Evolutionary conservation across 2,329 filamentous ascomycete species (phyloP), one percentile per base, ranked within the genome.

Genomic region (Clarireedia paspali): DNA sequence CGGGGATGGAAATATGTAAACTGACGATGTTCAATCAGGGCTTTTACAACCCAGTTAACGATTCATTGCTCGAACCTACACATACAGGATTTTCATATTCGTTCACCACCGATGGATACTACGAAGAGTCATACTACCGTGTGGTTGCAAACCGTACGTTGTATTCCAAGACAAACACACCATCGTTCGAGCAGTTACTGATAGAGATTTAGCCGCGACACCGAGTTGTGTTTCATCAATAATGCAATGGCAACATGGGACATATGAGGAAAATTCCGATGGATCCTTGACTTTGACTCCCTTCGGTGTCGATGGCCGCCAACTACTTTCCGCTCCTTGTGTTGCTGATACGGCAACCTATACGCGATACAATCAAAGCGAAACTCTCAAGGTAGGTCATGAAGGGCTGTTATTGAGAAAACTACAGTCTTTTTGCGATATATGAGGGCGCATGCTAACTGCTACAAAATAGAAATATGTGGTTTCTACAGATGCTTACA

Each of bases 201-300:
- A 60, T 46, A 34, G 53, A 47, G 6, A 12, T 20, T 59, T 63
- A 85, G 83, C 84, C 45, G 70, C 72, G 47, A 72, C 77, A 14
- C 85, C 85, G 27, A 70, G 73, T 58, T 89, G 85, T 64, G 80
- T 84, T 1, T 75, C 76, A 53, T 83, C 79, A 7, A 78, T 88
- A 48, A 81, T 89, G 74, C 84, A 88, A 71, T 89, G 82, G 77
- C 86, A 89, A 67, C 86, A 89, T 67, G 86, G 86, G 44, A 81
- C 70, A 54, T 87, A 81, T 67, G 72, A 73, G 5, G 72, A 82
- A 61, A 72, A 76, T 45, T 63, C 72, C 20, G 79, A 87, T 64
- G 82, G 83, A 44, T 82, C 79, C 5, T 70, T 89, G 24, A 70
- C 70, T 5, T 71, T 88, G 50, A 76, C 71, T 5, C 85, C 86